phyloP scores from a whole-genome alignment of 768 basidiomycete species.

The Lyophyllum decastes region DNA sequence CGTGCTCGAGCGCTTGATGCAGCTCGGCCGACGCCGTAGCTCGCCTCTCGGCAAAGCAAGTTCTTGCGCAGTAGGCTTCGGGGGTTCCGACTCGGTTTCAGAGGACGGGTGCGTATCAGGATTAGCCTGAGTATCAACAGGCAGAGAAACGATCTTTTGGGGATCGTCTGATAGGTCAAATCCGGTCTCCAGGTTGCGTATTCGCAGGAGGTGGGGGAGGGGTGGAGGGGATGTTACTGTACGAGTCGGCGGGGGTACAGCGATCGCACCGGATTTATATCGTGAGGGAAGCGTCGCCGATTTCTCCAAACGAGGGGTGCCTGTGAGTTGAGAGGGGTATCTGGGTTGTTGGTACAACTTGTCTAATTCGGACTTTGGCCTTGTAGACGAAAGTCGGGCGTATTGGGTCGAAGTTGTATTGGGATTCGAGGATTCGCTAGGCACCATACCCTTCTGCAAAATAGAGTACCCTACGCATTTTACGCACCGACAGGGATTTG shows the following conservation, averaged over 20 bases:
- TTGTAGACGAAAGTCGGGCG: background rate
- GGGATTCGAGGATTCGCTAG: constrained; percentile 5
- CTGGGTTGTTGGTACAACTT: constrained; percentile 11
- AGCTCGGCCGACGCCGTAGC: constrained; percentile 56
- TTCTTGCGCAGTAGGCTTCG: background rate
- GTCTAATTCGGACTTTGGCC: constrained; percentile 2
- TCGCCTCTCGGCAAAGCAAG: constrained; percentile 23
- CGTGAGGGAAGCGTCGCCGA: constrained; percentile 9
- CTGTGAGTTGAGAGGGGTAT: constrained; percentile 8
- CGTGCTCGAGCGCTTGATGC: constrained; percentile 58
- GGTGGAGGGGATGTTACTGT: constrained; percentile 39
- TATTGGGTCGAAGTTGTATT: background rate
- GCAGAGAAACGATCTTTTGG: constrained; percentile 17
- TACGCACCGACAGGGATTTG: constrained; percentile 22
- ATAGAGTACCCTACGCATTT: constrained; percentile 21
- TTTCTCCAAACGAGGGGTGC: constrained; percentile 1
- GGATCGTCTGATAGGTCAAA: constrained; percentile 23
- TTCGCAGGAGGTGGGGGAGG: constrained; percentile 39
- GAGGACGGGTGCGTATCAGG: background rate
- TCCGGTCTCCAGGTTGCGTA: constrained; percentile 19
- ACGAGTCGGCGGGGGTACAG: constrained; percentile 4
- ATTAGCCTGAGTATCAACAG: background rate
- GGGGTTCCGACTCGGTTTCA: background rate
- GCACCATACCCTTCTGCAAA: background rate
- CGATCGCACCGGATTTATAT: background rate